Evolutionary conservation across 345 rosid genomes (phyloP), one percentile per base, ranked within the genome.

Genomic region (Ceriops decandra): DNA sequence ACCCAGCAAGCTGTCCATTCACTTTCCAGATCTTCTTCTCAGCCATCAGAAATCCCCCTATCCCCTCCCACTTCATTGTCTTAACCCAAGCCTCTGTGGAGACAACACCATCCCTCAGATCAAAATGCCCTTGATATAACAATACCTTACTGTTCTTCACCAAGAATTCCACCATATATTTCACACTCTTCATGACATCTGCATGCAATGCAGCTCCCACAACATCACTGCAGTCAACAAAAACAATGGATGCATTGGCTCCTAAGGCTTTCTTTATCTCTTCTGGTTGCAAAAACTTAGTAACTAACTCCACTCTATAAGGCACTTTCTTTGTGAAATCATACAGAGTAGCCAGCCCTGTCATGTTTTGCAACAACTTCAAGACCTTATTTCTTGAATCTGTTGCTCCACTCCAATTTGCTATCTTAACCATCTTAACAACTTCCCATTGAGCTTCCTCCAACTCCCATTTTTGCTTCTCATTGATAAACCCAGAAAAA

Each of bases 61-160:
- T 38, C 33, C 32, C 72, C 16, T 49, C 57, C 72, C 72, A 68
- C 27, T 60, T 59, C 64, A 68, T 57, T 13, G 64, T 68, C 64
- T 68, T 68, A 57, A 91, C 69, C 97, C 97, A 89, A 0, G 89
- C 93, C 57, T 87, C 92, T 0, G 83, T 82, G 1, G 92, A 86
- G 52, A 89, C 88, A 26, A 84, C 85, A 1, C 92, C 90, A 57
- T 85, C 91, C 73, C 85, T 77, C 47, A 89, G 57, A 66, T 89
- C 95, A 52, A 57, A 38, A 66, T 70, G 75, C 13, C 95, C 97
- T 67, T 91, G 91, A 53, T 86, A 91, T 69, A 91, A 26, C 80
- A 91, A 71, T 22, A 89, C 90, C 63, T 74, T 79, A 24, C 75
- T 83, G 30, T 79, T 83, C 78, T 67, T 74, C 66, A 86, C 70